A percentile compares a stretch with the other conserved stretches of the same genome.
phyloP scores from a whole-genome alignment of 495 filamentous ascomycete genomes.

The Penicillium canescens region DNA sequence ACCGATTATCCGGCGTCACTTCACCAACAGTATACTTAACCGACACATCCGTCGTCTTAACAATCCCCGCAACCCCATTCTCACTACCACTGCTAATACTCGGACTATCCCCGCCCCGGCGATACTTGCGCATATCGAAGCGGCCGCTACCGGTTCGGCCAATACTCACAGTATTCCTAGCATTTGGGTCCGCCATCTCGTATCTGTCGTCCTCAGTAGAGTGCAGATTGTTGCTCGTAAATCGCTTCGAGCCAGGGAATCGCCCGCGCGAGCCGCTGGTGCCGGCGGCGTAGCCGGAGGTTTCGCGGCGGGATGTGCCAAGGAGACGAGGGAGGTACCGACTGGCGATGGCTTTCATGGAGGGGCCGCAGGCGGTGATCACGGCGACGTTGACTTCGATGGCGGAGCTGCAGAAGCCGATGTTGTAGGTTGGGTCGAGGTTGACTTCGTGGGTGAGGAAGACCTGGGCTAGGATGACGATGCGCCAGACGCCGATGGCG shows the following conservation, averaged over 20 bases:
- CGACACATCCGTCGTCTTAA: too few relatives aligned
- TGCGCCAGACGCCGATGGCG: slow-evolving; percentile 39
- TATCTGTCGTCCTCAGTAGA: slow-evolving; percentile 4
- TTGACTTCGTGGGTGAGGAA: slow-evolving; percentile 11
- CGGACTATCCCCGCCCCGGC: too few relatives aligned
- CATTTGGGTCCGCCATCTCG: too few relatives aligned
- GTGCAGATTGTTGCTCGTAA: slow-evolving; percentile 1
- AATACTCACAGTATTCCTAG: too few relatives aligned
- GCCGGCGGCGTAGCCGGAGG: slow-evolving; percentile 12
- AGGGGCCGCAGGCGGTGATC: slow-evolving; percentile 47
- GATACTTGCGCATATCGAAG: too few relatives aligned
- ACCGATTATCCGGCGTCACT: too few relatives aligned
- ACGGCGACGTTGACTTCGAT: slow-evolving; percentile 57
- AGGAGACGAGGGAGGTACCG: slow-evolving; percentile 20
- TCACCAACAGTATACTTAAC: too few relatives aligned
- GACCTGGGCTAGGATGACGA: slow-evolving; percentile 24
- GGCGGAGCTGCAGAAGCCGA: slow-evolving; percentile 52
- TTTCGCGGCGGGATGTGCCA: slow-evolving; percentile 14
- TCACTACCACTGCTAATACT: too few relatives aligned
- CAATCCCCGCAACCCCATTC: too few relatives aligned
- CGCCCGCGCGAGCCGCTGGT: too few relatives aligned
- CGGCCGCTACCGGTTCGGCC: too few relatives aligned
- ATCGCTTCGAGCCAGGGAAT: too few relatives aligned
- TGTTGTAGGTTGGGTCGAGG: slow-evolving; percentile 32
- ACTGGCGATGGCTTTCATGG: slow-evolving; percentile 25